Conservation (phyloP, 768 basidiomycete species). For the Coprinopsis sp. region DNA sequence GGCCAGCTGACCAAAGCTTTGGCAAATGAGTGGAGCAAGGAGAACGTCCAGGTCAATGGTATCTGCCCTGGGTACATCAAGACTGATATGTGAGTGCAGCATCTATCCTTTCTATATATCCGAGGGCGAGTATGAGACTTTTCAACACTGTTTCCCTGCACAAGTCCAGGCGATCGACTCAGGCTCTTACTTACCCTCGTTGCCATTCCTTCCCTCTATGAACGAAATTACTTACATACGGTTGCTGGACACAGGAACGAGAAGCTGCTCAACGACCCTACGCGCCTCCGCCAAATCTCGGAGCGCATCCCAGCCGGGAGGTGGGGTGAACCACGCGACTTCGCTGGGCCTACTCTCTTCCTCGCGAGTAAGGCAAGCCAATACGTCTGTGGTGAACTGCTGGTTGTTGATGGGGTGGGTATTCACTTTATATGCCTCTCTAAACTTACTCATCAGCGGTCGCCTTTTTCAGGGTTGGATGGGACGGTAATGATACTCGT, state of each 20-base stretch:
- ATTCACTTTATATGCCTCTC: constrained; percentile 7
- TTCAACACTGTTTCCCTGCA: no score
- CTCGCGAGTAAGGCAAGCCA: constrained; percentile 64
- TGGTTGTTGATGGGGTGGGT: constrained; percentile 67
- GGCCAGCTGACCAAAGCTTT: constrained; percentile 86
- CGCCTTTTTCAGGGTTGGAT: constrained; percentile 50
- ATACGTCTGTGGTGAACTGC: constrained; percentile 68
- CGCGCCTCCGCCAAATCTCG: constrained; percentile 62
- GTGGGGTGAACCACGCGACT: constrained; percentile 70
- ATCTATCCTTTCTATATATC: constrained; percentile 8
- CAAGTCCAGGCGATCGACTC: no score
- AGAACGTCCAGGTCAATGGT: constrained; percentile 85
- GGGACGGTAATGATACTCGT: constrained; percentile 38
- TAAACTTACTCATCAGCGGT: constrained; percentile 9
- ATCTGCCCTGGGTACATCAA: constrained; percentile 86
- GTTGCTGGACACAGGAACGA: constrained; percentile 36
- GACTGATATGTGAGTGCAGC: constrained; percentile 71
- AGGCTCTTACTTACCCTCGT: background rate
- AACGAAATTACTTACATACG: constrained; percentile 3
- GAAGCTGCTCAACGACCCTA: constrained; percentile 50
- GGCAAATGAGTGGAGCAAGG: constrained; percentile 88
- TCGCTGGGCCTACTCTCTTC: constrained; percentile 69
- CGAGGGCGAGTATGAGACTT: no score
- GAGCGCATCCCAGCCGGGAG: constrained; percentile 69
- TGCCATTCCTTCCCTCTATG: constrained; percentile 5